A percentile compares a stretch with the other conserved stretches of the same genome.
These are phyloP conservation scores for Volvox carteri DNA, from an alignment of 163 green algal genomes.

Conservation along the genomic window DNA sequence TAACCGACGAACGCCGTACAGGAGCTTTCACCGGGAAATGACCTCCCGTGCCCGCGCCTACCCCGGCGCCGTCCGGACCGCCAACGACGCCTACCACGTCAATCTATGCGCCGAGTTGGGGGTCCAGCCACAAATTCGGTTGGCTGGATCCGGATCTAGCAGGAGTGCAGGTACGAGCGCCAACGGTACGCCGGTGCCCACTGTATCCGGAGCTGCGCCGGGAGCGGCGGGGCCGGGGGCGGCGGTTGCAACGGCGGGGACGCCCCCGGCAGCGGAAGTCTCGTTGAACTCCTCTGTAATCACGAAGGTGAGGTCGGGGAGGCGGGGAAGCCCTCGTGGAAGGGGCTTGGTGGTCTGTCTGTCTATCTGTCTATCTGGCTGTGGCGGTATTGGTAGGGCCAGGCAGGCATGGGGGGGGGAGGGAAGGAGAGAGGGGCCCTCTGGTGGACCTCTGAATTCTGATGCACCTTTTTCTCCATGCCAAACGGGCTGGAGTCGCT, in stretches of 20 bases:
- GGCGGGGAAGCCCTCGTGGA: no score
- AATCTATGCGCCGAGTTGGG: constrained; percentile 58
- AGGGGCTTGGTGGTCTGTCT: no score
- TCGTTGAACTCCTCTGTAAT: not conserved
- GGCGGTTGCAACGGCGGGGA: not conserved
- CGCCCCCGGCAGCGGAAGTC: not conserved
- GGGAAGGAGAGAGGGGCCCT: no score
- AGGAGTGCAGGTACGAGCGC: not conserved
- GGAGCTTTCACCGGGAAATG: constrained; percentile 57
- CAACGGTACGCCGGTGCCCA: not conserved
- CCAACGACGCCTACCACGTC: constrained; percentile 59
- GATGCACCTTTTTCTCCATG: no score
- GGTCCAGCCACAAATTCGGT: constrained; percentile 41
- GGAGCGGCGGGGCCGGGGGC: not conserved
- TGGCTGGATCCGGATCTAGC: not conserved
- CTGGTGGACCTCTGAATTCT: no score
- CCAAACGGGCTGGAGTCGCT: no score
- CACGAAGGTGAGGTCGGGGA: not conserved
- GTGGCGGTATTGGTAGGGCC: no score
- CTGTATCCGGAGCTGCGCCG: not conserved
- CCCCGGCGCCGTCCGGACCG: constrained; percentile 50
- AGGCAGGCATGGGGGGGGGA: no score
- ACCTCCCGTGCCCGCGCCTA: constrained; percentile 51
- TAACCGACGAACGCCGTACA: constrained; percentile 23
- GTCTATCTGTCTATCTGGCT: no score